Base-by-base conservation (phyloP, 345 rosid species). In the Euphorbia peplus region DNA sequence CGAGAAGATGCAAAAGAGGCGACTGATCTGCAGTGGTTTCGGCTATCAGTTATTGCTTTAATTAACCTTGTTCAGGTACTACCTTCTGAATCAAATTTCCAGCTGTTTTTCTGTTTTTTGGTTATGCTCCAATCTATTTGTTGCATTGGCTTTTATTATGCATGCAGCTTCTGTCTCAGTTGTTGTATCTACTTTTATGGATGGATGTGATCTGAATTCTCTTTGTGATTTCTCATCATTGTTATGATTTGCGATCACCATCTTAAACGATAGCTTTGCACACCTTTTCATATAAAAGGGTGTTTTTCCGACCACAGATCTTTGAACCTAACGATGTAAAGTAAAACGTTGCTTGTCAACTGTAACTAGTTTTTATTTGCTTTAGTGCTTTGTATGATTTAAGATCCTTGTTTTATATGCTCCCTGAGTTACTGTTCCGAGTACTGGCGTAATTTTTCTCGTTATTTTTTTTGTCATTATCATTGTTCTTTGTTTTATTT, bases 41-140 rank as follows among this genome's bases (percentile, higher is more conserved):
- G 93, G 65, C 70, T 84, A 78, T 82, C 93, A 19, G 57, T 90
- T 54, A 79, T 95, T 87, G 83, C 90, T 26, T 72, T 95, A 72
- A 76, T 95, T 69, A 90, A 82, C 78, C 83, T 91, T 59, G 86
- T 91, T 81, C 96, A 95, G 99, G 99, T 95, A 80, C 52, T 32
- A 66, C 47, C 47, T 21, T 62, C 6, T 39, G 15, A 18, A 70
- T 62, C 28, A 19, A 53, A 32, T 21, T 61, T 56, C 51, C 65
- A 52, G 1, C 35, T 74, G 21, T 4, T 48, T 13, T 55, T 42
- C 10, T 56, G 39, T 29, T 69, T 18, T 29, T 69, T 18, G 22
- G 18, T 7, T 46, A 57, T 51, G 28, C 47, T 24, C 39, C 50
- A 44, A 15, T 37, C 13, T 42, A 4, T 8, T 48, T 19, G 42